phyloP scores from a whole-genome alignment of 768 basidiomycete genomes.

The Tulasnella sp. region DNA sequence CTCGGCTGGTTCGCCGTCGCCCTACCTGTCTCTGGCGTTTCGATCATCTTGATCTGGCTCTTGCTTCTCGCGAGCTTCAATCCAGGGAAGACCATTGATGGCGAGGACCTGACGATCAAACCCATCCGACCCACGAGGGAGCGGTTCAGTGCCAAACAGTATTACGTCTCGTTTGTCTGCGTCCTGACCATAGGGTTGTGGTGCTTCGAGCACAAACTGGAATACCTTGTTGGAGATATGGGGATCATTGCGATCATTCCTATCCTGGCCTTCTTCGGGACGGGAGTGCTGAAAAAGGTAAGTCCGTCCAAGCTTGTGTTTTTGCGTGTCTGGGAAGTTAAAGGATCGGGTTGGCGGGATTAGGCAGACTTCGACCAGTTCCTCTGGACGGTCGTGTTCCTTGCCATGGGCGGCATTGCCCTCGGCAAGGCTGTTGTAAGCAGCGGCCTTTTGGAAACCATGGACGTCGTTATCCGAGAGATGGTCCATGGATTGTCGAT shows the following conservation, averaged over 20 bases:
- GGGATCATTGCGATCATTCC: constrained; percentile 94
- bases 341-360: background rate
- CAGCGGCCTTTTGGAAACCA: constrained; percentile 75
- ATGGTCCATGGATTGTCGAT: constrained; percentile 55
- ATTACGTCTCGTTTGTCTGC: constrained; percentile 80
- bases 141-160: constrained; percentile 74
- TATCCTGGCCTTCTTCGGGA: constrained; percentile 86
- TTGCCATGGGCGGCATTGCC: constrained; percentile 97
- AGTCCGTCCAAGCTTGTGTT: constrained; percentile 14
- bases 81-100: constrained; percentile 61
- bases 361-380: constrained; percentile 95
- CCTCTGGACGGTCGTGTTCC: constrained; percentile 89
- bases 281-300: constrained; percentile 89
- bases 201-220: constrained; percentile 77
- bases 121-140: constrained; percentile 79
- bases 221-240: constrained; percentile 84
- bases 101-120: constrained; percentile 73
- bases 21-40: constrained; percentile 79
- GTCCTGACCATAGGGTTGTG: constrained; percentile 78
- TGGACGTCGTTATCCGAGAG: constrained; percentile 55
- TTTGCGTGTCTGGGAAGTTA: background rate
- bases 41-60: constrained; percentile 85
- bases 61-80: constrained; percentile 77
- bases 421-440: constrained; percentile 88
- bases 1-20: constrained; percentile 89